A percentile compares a stretch with the other conserved stretches of the same genome.
Conservation (phyloP, 768 basidiomycete genomes). For the Leccinellum luteum region DNA sequence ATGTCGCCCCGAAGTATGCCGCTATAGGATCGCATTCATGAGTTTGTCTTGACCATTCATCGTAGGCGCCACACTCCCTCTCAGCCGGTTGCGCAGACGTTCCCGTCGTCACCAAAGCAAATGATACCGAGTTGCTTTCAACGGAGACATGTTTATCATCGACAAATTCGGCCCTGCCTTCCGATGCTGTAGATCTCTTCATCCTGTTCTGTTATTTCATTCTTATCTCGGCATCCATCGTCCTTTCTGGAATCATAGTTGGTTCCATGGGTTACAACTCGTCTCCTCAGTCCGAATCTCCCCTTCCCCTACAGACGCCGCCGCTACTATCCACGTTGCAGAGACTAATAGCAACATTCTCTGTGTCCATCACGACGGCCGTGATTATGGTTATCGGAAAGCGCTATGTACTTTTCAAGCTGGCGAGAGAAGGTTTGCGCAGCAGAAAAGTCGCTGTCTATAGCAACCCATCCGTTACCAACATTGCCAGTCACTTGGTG, state of each 20-base stretch:
- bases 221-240: constrained; percentile 1
- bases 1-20: not conserved
- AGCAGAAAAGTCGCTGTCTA: constrained; percentile 12
- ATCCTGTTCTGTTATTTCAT: constrained; percentile 6
- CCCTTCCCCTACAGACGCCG: too few relatives aligned
- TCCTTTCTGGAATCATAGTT: constrained; percentile 3
- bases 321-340: constrained; percentile 3
- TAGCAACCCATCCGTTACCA: constrained; percentile 8
- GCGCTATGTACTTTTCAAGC: constrained; percentile 14
- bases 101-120: not conserved
- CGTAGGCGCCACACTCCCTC: not conserved
- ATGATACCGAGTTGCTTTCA: not conserved
- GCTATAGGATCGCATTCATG: not conserved
- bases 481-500: constrained; percentile 4
- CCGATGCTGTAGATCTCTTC: constrained; percentile 7
- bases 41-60: not conserved
- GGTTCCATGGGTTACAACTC: fast-evolving
- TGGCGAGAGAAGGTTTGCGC: constrained; percentile 4
- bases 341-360: constrained; percentile 9
- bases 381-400: constrained; percentile 13
- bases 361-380: constrained; percentile 9
- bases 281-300: not conserved
- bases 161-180: not conserved
- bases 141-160: not conserved
- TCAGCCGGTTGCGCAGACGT: not conserved